phyloP scores from a whole-genome alignment of 2,329 filamentous ascomycete genomes.

The Fusarium chlamydosporum region DNA sequence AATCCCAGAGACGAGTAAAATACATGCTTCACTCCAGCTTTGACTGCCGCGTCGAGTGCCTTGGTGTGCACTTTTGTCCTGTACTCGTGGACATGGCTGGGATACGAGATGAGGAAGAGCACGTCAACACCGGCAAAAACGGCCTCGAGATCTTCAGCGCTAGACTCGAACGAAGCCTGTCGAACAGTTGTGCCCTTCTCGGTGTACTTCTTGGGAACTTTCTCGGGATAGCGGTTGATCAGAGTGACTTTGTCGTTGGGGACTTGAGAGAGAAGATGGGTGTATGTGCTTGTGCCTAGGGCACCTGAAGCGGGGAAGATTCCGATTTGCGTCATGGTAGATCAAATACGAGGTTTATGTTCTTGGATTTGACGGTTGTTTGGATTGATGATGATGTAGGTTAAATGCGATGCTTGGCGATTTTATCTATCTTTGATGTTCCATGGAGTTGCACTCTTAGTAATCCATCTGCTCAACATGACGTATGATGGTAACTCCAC shows the following conservation, averaged over 20 bases:
- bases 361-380: too few relatives aligned
- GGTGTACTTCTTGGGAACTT: conserved; percentile 9
- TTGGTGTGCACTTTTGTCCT: conserved; percentile 17
- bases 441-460: conserved; percentile 21
- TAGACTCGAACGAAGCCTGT: conserved; percentile 36
- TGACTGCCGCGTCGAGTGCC: conserved; percentile 28
- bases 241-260: conserved; percentile 31
- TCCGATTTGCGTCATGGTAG: conserved; percentile 31
- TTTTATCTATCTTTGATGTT: background rate
- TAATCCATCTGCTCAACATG: conserved; percentile 27
- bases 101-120: conserved; percentile 39
- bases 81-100: conserved; percentile 40
- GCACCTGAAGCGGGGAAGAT: conserved; percentile 44
- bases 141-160: conserved; percentile 3
- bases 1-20: conserved; percentile 41
- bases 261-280: conserved; percentile 18
- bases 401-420: background rate
- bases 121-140: conserved; percentile 12
- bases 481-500: conserved; percentile 14
- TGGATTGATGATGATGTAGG: background rate
- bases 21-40: conserved; percentile 29
- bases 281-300: conserved; percentile 39
- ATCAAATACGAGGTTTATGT: background rate
- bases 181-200: conserved; percentile 6
- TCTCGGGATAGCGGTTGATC: conserved; percentile 33